Evolutionary conservation across 768 basidiomycete species (phyloP).

Genomic region (Termitomyces sp.): DNA sequence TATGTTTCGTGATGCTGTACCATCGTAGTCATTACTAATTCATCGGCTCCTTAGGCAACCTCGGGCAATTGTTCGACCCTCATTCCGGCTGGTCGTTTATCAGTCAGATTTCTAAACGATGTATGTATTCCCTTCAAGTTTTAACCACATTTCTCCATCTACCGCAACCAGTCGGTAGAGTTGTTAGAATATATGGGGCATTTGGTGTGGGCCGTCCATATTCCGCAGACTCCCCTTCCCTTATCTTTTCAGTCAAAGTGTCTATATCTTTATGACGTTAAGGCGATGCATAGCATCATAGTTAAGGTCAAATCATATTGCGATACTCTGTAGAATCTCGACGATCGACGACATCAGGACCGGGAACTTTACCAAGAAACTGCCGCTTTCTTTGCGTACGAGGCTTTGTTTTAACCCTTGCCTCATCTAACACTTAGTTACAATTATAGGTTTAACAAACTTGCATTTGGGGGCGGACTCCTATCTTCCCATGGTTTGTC

Average conservation of each 20-base stretch:
- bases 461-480: conserved; percentile 10
- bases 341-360: conserved; percentile 1
- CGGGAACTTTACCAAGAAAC: conserved; percentile 10
- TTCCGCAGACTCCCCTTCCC: neutral
- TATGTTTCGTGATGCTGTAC: neutral
- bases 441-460: conserved; percentile 1
- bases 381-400: conserved; percentile 8
- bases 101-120: conserved; percentile 6
- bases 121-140: neutral
- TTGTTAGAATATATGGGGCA: conserved; percentile 14
- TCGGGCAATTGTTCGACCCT: conserved; percentile 8
- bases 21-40: neutral
- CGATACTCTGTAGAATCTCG: no score
- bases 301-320: conserved; percentile 4
- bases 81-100: conserved; percentile 15
- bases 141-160: neutral
- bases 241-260: neutral
- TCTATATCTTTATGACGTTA: conserved; percentile 9
- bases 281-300: conserved; percentile 8
- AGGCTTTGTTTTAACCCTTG: neutral
- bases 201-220: conserved; percentile 12
- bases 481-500: conserved; percentile 9
- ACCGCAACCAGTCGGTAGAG: conserved; percentile 11
- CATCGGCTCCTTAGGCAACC: conserved; percentile 9
- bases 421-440: neutral